Percentiles rank a stretch among this genome's conserved stretches.
Evolutionary conservation across 805 yeast species (phyloP).

Genomic region (Naumovozyma dairenensis): DNA sequence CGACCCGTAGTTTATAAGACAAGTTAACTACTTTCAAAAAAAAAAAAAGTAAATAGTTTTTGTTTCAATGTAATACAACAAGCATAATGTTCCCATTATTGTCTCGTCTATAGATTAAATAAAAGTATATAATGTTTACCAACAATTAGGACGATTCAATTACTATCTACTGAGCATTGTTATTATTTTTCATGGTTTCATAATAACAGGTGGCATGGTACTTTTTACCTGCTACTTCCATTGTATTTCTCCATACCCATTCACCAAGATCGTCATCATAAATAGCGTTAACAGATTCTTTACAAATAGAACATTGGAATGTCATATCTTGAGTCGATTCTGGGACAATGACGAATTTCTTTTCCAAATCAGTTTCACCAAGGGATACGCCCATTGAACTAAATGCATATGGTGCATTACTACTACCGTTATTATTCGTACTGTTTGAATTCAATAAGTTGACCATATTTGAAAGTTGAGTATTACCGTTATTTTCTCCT

Average conservation of each 20-base stretch:
- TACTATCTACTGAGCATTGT: no score
- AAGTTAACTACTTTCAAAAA: no score
- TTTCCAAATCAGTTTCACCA: constrained; percentile 28
- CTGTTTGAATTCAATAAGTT: constrained; percentile 5
- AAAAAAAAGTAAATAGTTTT: no score
- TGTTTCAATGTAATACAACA: no score
- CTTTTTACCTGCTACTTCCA: constrained; percentile 38
- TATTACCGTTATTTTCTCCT: constrained; percentile 3
- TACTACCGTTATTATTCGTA: not conserved
- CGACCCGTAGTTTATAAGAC: no score
- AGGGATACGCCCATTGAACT: constrained; percentile 8
- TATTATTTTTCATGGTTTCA: constrained; percentile 37
- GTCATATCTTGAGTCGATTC: constrained; percentile 48
- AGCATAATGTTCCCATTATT: no score
- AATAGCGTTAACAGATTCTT: constrained; percentile 51
- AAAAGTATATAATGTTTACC: no score
- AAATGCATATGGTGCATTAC: not conserved
- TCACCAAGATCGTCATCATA: constrained; percentile 69
- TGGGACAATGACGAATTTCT: constrained; percentile 56
- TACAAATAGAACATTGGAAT: constrained; percentile 59
- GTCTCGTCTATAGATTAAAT: no score
- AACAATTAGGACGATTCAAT: no score
- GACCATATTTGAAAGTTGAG: constrained; percentile 4
- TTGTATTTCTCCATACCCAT: constrained; percentile 72
- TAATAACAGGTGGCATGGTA: constrained; percentile 61